Percentiles rank a stretch among this genome's conserved stretches.
These are phyloP conservation scores for Herpetomonas muscarum DNA, from an alignment of 208 protist species.

Conservation along the genomic window DNA sequence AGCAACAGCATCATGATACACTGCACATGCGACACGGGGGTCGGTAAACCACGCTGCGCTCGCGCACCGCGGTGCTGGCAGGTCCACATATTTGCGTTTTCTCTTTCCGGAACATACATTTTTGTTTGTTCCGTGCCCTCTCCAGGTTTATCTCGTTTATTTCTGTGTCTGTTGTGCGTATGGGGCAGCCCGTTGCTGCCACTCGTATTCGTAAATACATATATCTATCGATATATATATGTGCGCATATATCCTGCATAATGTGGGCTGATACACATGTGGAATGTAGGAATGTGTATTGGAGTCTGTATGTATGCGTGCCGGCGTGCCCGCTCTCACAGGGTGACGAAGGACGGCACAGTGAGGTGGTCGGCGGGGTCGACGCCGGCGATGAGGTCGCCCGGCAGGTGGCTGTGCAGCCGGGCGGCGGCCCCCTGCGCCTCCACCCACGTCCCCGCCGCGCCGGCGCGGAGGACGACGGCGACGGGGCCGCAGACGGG, in stretches of 20 bases:
- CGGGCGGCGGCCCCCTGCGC: background rate
- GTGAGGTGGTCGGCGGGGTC: background rate
- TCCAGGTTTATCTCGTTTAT: background rate
- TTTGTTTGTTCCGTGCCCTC: too few species aligned
- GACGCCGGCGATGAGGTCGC: too few species aligned
- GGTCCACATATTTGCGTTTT: too few species aligned
- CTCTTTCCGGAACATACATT: too few species aligned
- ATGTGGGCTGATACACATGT: background rate
- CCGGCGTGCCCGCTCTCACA: background rate
- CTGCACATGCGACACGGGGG: too few species aligned
- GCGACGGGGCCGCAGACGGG: slow-evolving; percentile 25
- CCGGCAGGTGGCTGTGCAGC: too few species aligned
- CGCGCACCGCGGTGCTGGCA: too few species aligned
- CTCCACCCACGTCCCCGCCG: background rate
- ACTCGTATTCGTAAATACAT: slow-evolving; percentile 4
- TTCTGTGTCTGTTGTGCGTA: background rate
- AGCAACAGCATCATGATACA: too few species aligned
- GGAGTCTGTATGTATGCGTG: background rate
- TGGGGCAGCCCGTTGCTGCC: background rate
- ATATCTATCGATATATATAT: background rate
- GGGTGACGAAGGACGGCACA: background rate
- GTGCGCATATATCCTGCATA: background rate
- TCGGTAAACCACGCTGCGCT: too few species aligned
- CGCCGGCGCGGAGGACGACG: slow-evolving; percentile 10
- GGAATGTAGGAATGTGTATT: background rate